Base-by-base conservation (phyloP, 192 early-diverging fungal genomes). In the Kappamyces sp. region DNA sequence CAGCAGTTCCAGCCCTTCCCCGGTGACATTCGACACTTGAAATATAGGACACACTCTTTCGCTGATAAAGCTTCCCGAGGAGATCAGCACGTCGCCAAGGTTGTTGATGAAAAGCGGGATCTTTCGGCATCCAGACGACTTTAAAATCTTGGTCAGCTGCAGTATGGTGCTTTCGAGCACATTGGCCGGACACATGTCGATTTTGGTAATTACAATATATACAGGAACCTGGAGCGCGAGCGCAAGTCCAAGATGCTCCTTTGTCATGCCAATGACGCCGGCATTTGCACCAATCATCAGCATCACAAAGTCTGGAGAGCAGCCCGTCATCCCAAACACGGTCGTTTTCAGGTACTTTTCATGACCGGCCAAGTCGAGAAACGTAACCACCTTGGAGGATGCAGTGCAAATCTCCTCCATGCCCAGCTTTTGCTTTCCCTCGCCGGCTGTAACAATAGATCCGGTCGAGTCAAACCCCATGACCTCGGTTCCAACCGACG, bases 1-100 rank as follows among this genome's bases (percentile, higher is more conserved):
- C 55, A 96, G 75, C 10, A 67, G 59, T 81, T 86, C 64, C 57
- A 91, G 66, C 2, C 86, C 86, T 49, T 86, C 84, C 7, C 91
- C 93, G 13, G 86, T 89, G 15, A 96, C 86, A 61, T 93, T 96
- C 62, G 87, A 90, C 15, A 96, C 83, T 68, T 92, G 90, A 72
- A 96, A 96, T n/a, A 96, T 85, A 3, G 93, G 93, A 54, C 93
- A 96, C 39, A 96, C 76, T 37, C 93, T 77, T 64, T 91, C 90
- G 61, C 80, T 87, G 41, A 91, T 85, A 76, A 90, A 96, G 59
- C 85, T 81, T 37, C 84, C 77, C 1, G 90, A 85, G 6, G 89
- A 87, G 32, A 87, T 75, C 1, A 92, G 76, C 4, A 90, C 91
- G 65, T 92, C 86, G 43, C 72, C 81, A 35, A 74, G 74, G 15